These are phyloP conservation scores for Colletotrichum orbiculare DNA, from an alignment of 2,329 filamentous ascomycete species.

Conservation along the genomic window DNA sequence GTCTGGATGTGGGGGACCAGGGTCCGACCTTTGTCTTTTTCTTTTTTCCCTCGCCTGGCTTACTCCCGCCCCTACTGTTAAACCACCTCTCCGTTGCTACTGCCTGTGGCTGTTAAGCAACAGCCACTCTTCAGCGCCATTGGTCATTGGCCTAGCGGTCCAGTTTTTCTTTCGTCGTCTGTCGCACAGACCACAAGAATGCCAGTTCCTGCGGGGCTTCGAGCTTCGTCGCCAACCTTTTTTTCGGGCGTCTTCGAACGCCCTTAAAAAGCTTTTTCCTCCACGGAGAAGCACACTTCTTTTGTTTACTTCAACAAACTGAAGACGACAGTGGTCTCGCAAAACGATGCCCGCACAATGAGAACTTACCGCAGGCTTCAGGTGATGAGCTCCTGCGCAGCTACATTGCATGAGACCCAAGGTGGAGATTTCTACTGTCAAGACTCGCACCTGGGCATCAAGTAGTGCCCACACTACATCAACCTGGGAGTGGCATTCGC, in stretches of 20 bases:
- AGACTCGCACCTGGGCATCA: neutral
- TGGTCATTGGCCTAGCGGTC: neutral
- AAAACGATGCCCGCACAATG: neutral
- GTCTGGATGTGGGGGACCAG: neutral
- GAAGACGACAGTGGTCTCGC: neutral
- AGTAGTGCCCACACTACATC: neutral
- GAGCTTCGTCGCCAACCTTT: slow-evolving; percentile 29
- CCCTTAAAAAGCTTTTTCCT: slow-evolving; percentile 1
- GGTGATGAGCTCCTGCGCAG: too few species aligned
- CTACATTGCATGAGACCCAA: too few species aligned
- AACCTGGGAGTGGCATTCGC: too few species aligned
- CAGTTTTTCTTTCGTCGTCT: neutral
- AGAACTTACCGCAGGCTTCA: too few species aligned
- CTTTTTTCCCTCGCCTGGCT: neutral
- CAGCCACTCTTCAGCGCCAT: too few species aligned
- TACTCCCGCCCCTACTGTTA: too few species aligned
- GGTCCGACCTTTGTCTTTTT: neutral
- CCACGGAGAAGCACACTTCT: neutral
- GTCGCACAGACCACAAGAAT: neutral
- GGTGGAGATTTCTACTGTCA: too few species aligned
- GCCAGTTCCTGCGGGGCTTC: slow-evolving; percentile 7
- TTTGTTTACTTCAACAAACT: neutral
- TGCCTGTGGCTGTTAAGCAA: too few species aligned
- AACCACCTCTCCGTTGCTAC: too few species aligned
- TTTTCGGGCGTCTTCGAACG: neutral